Evolutionary conservation across 1,139 yeast genomes (phyloP), one percentile per base, ranked within the genome.

Genomic region (Yamadazyma friedrichii): DNA sequence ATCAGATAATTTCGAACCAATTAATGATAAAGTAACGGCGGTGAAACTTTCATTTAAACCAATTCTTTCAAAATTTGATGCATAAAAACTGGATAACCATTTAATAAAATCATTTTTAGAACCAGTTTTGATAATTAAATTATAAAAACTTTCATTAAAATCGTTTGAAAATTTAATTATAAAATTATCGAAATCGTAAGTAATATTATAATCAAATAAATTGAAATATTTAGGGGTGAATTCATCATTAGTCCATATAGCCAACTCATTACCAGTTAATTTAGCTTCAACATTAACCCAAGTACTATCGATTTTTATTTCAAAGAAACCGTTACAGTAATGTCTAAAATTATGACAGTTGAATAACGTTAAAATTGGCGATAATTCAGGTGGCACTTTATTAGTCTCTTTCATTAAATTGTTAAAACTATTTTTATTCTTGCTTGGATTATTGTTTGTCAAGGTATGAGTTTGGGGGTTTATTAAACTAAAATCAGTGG

Each of bases 21-120:
- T 76, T n/a, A 74, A 57, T n/a, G 80, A 73, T 35, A 78, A 59
- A 26, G 76, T 58, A 9, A 77, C 82, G 11, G 82, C 84, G 1
- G 82, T 77, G 52, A 69, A 78, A 11, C 80, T 72, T 57, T 78
- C 81, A 55, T 75, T 78, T 43, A 78, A 62, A 38, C 76, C 73
- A 27, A 66, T 63, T 50, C 65, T 68, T 55, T 78, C 84, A 51
- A 65, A 77, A 48, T 73, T 75, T 28, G 79, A 59, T 42, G 78
- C 58, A 41, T 70, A 57, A 31, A 78, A 55, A 6, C 77, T 72
- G 1, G 78, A 64, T 22, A 74, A 63, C 74, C 82, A 76, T 43
- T 54, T 56, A 34, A 59, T 56, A 41, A 70, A 56, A 33, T 74
- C 78, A 2, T 53, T 54, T 5, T 53, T 45, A 24, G 55, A 50